These are phyloP conservation scores for Suhomyces anneliseae DNA, from an alignment of 1,139 yeast species.

Conservation along the genomic window DNA sequence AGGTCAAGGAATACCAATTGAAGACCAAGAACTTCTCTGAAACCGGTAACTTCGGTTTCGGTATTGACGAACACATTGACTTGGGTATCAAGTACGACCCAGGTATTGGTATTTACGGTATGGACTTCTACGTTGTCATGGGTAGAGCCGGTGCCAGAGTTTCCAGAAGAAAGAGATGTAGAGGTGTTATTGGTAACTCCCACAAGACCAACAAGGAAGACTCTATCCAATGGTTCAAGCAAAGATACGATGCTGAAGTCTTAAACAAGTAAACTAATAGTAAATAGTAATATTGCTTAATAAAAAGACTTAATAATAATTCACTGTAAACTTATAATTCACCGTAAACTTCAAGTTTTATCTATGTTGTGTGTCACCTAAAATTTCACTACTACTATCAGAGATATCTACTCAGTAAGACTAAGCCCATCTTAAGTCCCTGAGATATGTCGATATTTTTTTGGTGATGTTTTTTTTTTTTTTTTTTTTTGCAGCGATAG, in stretches of 20 bases:
- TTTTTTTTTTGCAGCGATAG: too few relatives aligned
- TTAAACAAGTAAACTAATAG: conserved; percentile 62
- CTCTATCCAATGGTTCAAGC: conserved; percentile 98
- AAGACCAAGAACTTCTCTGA: conserved; percentile 91
- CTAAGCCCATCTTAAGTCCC: too few relatives aligned
- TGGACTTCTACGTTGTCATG: conserved; percentile 99
- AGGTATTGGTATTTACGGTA: conserved; percentile 99
- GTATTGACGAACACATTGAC: conserved; percentile 99
- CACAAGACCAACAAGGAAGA: conserved; percentile 95
- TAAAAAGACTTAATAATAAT: not conserved
- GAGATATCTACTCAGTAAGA: too few relatives aligned
- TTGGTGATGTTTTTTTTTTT: too few relatives aligned
- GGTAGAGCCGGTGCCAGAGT: conserved; percentile 99
- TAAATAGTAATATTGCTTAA: conserved; percentile 8
- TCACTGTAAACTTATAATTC: not conserved
- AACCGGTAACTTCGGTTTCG: conserved; percentile 99
- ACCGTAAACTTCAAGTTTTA: too few relatives aligned
- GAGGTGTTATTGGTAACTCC: conserved; percentile 83
- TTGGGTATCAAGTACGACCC: conserved; percentile 99
- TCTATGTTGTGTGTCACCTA: too few relatives aligned
- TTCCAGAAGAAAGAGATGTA: conserved; percentile 98
- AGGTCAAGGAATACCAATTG: conserved; percentile 99
- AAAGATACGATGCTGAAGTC: conserved; percentile 99
- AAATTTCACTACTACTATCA: too few relatives aligned
- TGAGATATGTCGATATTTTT: too few relatives aligned